Conservation (phyloP, 352 stramenopile species). For the Pythium vanterpoolii region DNA sequence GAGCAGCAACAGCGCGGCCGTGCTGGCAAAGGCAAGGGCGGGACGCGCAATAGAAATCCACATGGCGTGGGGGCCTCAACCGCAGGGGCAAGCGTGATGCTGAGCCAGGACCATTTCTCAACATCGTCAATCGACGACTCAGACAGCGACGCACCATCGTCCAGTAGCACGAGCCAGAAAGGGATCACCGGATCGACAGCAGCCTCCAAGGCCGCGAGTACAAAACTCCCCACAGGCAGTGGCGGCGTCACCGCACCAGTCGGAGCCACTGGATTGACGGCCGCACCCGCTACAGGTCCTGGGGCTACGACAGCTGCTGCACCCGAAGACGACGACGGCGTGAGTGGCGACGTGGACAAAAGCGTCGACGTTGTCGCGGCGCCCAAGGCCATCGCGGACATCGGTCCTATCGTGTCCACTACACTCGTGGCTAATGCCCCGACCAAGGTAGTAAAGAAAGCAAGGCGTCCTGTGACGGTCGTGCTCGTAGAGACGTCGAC, state of each 20-base stretch:
- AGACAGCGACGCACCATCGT: conserved; percentile 18
- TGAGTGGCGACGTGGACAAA: neutral
- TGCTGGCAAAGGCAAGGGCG: conserved; percentile 24
- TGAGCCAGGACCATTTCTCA: conserved; percentile 43
- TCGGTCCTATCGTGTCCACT: neutral
- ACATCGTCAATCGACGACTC: conserved; percentile 55
- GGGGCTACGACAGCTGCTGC: neutral
- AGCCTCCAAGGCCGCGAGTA: neutral
- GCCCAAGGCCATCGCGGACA: conserved; percentile 13
- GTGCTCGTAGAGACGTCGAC: conserved; percentile 56
- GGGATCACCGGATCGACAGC: neutral
- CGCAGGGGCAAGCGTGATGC: conserved; percentile 45
- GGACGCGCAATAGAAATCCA: conserved; percentile 22
- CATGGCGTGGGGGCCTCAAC: conserved; percentile 28
- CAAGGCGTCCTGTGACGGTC: conserved; percentile 42
- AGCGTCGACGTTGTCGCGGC: neutral
- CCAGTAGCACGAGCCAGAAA: conserved; percentile 7
- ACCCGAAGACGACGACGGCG: conserved; percentile 22
- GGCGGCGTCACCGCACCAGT: neutral
- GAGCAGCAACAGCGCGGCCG: conserved; percentile 18
- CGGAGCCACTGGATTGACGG: too few relatives aligned
- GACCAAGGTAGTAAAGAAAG: neutral
- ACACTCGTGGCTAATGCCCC: neutral
- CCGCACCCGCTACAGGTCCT: neutral
- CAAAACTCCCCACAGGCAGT: neutral